Conservation (phyloP, 2,329 filamentous ascomycete genomes). For the Gremmenia infestans region DNA sequence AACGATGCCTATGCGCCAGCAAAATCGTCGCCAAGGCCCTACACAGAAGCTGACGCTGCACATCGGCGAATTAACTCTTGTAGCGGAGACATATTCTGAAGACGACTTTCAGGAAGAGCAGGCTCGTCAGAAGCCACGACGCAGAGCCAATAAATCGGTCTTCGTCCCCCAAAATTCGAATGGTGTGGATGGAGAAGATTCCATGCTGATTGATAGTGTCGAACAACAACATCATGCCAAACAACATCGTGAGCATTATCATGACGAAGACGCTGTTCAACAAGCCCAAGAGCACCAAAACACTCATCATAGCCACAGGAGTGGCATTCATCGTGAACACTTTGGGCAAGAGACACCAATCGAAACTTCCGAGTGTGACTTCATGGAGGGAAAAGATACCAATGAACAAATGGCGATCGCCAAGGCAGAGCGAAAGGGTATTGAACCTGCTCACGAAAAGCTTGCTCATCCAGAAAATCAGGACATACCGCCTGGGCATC, state of each 20-base stretch:
- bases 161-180: background rate
- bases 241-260: background rate
- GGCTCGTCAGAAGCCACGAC: background rate
- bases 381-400: background rate
- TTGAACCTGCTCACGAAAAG: background rate
- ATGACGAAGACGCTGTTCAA: background rate
- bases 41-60: background rate
- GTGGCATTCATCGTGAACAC: background rate
- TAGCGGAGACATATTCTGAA: background rate
- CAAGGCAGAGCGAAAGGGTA: background rate
- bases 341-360: background rate
- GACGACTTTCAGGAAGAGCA: background rate
- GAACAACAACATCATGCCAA: too few species aligned
- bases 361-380: background rate
- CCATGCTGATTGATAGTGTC: background rate
- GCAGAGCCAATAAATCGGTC: background rate
- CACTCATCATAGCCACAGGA: background rate
- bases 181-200: background rate
- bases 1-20: conserved; percentile 17
- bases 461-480: background rate
- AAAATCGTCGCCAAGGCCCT: background rate
- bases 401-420: background rate
- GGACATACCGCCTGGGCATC: background rate
- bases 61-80: conserved; percentile 1
- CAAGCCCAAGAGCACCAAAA: background rate